Evolutionary conservation across 352 stramenopile genomes (phyloP), one percentile per base, ranked within the genome.

Genomic region (Pythium rishiriense): DNA sequence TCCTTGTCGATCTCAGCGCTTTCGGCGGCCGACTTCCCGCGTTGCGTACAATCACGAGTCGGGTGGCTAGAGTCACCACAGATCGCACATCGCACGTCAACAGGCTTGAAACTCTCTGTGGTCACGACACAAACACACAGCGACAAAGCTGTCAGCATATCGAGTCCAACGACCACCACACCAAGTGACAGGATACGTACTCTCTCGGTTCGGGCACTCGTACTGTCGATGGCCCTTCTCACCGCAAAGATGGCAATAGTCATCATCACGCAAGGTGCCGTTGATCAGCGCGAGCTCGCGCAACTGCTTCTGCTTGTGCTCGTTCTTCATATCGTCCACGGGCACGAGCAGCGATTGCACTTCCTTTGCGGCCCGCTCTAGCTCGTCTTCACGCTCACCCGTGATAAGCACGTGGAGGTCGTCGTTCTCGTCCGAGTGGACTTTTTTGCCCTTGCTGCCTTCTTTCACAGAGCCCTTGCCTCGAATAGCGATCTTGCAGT

Each of bases 281-380:
- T 99, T 99, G 80, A 99, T 98, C 39, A 99, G 79, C 35, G 98
- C 98, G 52, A 99, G 85, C 69, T 99, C 96, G 22, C 96, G 81
- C 58, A 99, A 76, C 72, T 99, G 98, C 66, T 98, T 96, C 70
- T 99, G 97, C 73, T 99, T 99, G 85, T 99, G 97, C 22, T 97
- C 89, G 60, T 98, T 98, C 54, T 91, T 87, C 45, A 72, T 94
- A 64, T 97, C 89, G 59, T 98, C 89, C 19, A 98, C 74, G 0
- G 96, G 96, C n/a, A 96, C 88, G 26, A 98, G 74, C 55, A 98
- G 75, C 41, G 78, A 75, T 58, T 95, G 79, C 26, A 98, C 87
- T 66, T 97, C 90, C 48, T 96, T 93, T 0, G 82, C 88, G 3
- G 92, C 91, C 26, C 74, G 76, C 4, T 94, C 88, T 3, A 98